phyloP scores from a whole-genome alignment of 345 rosid species.

The Syzygium jambos region DNA sequence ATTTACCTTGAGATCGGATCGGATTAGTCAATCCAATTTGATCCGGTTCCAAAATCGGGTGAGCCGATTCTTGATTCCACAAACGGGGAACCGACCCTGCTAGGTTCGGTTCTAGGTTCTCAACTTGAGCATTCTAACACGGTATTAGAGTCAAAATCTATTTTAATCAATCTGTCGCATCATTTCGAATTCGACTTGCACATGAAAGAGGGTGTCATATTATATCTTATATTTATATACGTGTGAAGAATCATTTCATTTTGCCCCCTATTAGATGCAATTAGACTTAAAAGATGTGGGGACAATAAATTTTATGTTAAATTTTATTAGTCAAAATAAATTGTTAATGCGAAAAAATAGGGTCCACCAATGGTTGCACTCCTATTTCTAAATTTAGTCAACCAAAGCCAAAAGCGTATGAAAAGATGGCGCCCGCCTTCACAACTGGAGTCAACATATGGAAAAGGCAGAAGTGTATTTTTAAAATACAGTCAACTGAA shows the following conservation, averaged over 20 bases:
- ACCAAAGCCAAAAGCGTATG: background rate
- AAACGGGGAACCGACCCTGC: rapidly evolving
- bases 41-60: background rate
- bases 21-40: too few relatives aligned
- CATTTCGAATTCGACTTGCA: background rate
- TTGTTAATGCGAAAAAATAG: background rate
- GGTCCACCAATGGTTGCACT: background rate
- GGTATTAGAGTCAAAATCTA: background rate
- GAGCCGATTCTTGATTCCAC: rapidly evolving
- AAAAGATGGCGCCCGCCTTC: background rate
- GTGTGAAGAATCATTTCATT: background rate
- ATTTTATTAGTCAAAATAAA: background rate
- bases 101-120: rapidly evolving
- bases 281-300: background rate
- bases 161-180: background rate
- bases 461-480: background rate
- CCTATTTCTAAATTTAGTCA: background rate
- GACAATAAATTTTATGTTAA: background rate
- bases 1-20: too few relatives aligned
- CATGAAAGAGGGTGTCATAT: background rate
- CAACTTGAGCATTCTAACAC: background rate
- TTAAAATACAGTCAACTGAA: background rate
- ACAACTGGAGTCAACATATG: background rate
- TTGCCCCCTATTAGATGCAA: background rate
- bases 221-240: background rate